Base-by-base conservation (phyloP, 148 eudicot species). In the Cornus kousa region DNA sequence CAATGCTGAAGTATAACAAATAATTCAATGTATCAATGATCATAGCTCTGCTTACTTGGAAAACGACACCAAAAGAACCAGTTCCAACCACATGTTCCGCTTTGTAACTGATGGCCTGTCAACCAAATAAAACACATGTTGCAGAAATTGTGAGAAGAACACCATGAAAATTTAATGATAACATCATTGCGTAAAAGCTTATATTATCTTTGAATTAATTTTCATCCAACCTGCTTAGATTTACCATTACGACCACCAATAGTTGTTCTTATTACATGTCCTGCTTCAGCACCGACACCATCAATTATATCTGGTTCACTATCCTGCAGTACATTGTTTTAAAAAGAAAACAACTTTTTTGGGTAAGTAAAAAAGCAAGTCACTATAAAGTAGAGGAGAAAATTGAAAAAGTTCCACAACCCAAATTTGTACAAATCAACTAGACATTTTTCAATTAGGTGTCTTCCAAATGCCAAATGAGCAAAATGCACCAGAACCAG, bases 41-140 rank as follows among this genome's bases (percentile, higher is more conserved):
- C 59, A 57, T 19, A 70, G 39, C 57, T 72, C 59, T 24, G 73
- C 82, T 83, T 85, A 97, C 99, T 91, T 97, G 99, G 83, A 82
- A 91, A 70, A 97, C 99, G 32, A 92, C 97, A 81, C 99, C 99
- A 88, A 97, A 97, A 50, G 99, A 97, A 80, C 99, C 99, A 72
- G 98, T 97, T 77, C 99, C 99, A 87, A 97, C 92, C 78, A 94
- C 98, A 67, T 94, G 99, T 77, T 97, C 99, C 69, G 97, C 90
- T 80, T 94, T 97, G 86, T 97, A 97, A 79, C 91, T 94, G 67
- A 91, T 86, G 40, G 82, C 84, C 99, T 97, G 90, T 75, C 77
- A 84, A 87, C 31, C 55, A 86, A 80, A 82, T 32, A 67, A 72
- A 78, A 77, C 48, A 35, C 65, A 73, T 24, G 12, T 77, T 57